A percentile compares a stretch with the other conserved stretches of the same genome.
Evolutionary conservation across 768 basidiomycete species (phyloP).

Genomic region (Gautieria morchelliformis): DNA sequence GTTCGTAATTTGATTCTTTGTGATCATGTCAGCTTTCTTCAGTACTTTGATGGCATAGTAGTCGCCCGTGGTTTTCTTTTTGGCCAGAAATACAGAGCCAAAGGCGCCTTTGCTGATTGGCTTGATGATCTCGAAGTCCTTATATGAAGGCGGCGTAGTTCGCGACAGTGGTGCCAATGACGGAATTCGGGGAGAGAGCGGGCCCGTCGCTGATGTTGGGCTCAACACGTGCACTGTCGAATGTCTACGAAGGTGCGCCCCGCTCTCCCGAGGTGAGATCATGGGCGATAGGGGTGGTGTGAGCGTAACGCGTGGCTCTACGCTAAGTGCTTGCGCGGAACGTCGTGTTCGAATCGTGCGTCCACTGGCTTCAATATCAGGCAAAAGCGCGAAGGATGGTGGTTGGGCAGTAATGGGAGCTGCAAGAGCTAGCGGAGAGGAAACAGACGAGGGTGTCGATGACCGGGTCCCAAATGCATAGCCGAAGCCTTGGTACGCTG

Average conservation of each 20-base stretch:
- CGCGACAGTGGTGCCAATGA: slow-evolving; percentile 70
- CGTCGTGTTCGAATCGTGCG: slow-evolving; percentile 50
- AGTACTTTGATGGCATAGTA: slow-evolving; percentile 99
- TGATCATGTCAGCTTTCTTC: slow-evolving; percentile 99
- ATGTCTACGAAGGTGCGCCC: slow-evolving; percentile 54
- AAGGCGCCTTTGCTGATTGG: slow-evolving; percentile 99
- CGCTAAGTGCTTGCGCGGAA: slow-evolving; percentile 52
- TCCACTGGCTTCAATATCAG: slow-evolving; percentile 25
- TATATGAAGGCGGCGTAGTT: slow-evolving; percentile 84
- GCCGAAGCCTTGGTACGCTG: slow-evolving; percentile 20
- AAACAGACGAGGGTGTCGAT: slow-evolving; percentile 82
- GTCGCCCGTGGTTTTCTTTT: slow-evolving; percentile 96
- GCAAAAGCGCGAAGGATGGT: slow-evolving; percentile 31
- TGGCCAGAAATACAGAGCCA: slow-evolving; percentile 95
- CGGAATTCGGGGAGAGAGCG: slow-evolving; percentile 81
- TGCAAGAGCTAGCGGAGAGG: slow-evolving; percentile 78
- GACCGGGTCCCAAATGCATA: slow-evolving; percentile 44
- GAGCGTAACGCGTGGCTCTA: slow-evolving; percentile 51
- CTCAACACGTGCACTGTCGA: slow-evolving; percentile 61
- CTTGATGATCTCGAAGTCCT: slow-evolving; percentile 99
- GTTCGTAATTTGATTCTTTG: slow-evolving; percentile 99
- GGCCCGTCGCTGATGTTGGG: slow-evolving; percentile 34
- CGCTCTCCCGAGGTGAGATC: slow-evolving; percentile 39
- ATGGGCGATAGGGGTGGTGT: slow-evolving; percentile 67
- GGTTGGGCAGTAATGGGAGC: slow-evolving; percentile 72